Conservation (phyloP, 768 basidiomycete species). For the Hydnomerulius pinastri region DNA sequence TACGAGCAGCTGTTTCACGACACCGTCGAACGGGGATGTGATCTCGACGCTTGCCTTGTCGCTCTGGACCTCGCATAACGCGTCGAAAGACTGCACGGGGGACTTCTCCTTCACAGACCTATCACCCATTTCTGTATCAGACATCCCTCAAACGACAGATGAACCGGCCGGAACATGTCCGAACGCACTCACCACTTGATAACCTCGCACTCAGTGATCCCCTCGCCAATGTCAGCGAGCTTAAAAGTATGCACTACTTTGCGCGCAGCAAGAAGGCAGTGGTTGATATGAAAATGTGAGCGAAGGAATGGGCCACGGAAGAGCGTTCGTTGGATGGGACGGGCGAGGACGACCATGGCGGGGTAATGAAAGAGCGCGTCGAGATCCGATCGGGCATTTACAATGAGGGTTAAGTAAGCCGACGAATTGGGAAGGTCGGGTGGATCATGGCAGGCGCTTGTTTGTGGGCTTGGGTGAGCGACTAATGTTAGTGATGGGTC, state of each 20-base stretch:
- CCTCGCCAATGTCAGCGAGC: slow-evolving; percentile 86
- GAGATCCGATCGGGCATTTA: not conserved
- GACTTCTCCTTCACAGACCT: slow-evolving; percentile 66
- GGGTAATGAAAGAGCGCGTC: not conserved
- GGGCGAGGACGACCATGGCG: slow-evolving; percentile 7
- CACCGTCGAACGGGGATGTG: slow-evolving; percentile 82
- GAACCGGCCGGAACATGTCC: slow-evolving; percentile 28
- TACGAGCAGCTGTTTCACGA: slow-evolving; percentile 70
- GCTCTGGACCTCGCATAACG: slow-evolving; percentile 82
- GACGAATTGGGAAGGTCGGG: not conserved
- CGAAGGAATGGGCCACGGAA: slow-evolving; percentile 30
- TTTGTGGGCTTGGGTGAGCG: no score
- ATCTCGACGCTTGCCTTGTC: slow-evolving; percentile 93
- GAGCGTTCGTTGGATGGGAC: slow-evolving; percentile 22
- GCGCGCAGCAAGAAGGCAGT: slow-evolving; percentile 30
- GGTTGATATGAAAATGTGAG: slow-evolving; percentile 39
- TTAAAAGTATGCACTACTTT: slow-evolving; percentile 63
- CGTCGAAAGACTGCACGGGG: slow-evolving; percentile 63
- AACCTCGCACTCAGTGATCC: slow-evolving; percentile 89
- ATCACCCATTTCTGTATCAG: not conserved
- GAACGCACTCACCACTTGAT: slow-evolving; percentile 69
- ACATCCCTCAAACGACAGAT: not conserved
- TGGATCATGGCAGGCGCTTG: no score
- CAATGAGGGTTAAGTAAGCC: not conserved
- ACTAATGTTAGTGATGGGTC: no score